Evolutionary conservation across 2,329 filamentous ascomycete species (phyloP), one percentile per base, ranked within the genome.

Genomic region (Aspergillus ochraceus): DNA sequence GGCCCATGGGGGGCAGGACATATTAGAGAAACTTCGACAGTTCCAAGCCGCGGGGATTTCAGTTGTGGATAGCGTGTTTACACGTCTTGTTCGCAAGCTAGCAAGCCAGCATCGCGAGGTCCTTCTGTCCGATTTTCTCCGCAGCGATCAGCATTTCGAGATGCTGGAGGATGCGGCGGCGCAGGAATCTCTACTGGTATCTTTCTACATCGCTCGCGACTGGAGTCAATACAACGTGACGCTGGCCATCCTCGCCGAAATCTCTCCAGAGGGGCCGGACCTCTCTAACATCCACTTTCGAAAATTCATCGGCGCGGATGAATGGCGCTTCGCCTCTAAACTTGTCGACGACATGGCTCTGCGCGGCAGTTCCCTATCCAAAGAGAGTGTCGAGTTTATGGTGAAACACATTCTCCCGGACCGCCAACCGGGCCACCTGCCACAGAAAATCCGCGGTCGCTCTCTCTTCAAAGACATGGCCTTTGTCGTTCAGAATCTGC

Each of bases 91-190:
- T 5, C 80, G 85, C 46, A 84, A 86, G 58, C 85, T 95, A 58
- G 88, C 88, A 4, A 74, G 74, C 20, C 79, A 83, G 36, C 80
- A 82, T 30, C 82, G 88, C n/a, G 79, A 76, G 32, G 74, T 79
- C 6, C 68, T 87, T 20, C 79, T 86, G 55, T 72, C 79, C 9
- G 79, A 81, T 61, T 70, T 88, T 10, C 66, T 88, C 8, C 68
- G 79, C 45, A 87, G 82, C 64, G 87, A 90, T 68, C 83, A 88
- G 59, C 87, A 90, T 73, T 86, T 86, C 1, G 86, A 89, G 61
- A 79, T 82, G 8, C 82, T 88, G 53, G 86, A 87, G 64, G 82
- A 90, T 67, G 64, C 61, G 5, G 63, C 75, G 5, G 74, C 84
- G 11, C 87, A 89, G 67, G 80, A 84, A 61, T 74, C 75, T 3